Evolutionary conservation across 2,329 filamentous ascomycete species (phyloP), one percentile per base, ranked within the genome.

Genomic region (Fusarium proliferatum): DNA sequence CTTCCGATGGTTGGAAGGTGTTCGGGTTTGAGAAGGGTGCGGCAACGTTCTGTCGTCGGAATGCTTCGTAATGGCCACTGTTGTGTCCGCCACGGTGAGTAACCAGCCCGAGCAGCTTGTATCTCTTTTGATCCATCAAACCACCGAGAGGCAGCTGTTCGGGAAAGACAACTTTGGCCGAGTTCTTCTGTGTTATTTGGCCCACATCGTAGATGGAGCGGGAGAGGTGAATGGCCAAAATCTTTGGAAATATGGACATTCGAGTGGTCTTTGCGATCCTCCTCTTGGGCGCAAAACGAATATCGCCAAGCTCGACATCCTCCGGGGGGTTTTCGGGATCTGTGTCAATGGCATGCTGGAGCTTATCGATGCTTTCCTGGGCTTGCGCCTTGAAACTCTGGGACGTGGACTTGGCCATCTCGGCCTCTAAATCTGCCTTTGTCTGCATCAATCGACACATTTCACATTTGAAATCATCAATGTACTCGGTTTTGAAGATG

Each of bases 401-500:
- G 1, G 89, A 88, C 28, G 81, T 86, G 7, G 88, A 86, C 62
- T 84, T 88, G 39, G 85, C 82, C 39, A 92, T 80, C 71, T 94
- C 90, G 11, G 86, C 84, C 70, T 89, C 85, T 72, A 94, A 89
- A 57, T 88, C 82, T 36, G 90, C 86, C 60, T 94, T 84, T 8
- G 95, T 95, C 81, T 97, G 93, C 48, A 94, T 83, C n/a, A 99
- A 86, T 28, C 95, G 91, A 80, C 96, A 99, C 83, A 91, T 93
- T 78, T 98, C 96, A 84, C 96, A 99, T 76, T 94, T 95, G 86
- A 97, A 99, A 80, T 97, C 96, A 72, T 98, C 96, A 74, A 99
- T 98, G 80, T 95, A 93, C 82, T 99, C 96, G 1, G 94, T 94
- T 83, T 97, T 97, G 75, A 99, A 92, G 82, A 98, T 92, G 45